These are phyloP conservation scores for Lagenidium sp. DNA, from an alignment of 352 stramenopile genomes.

Conservation along the genomic window DNA sequence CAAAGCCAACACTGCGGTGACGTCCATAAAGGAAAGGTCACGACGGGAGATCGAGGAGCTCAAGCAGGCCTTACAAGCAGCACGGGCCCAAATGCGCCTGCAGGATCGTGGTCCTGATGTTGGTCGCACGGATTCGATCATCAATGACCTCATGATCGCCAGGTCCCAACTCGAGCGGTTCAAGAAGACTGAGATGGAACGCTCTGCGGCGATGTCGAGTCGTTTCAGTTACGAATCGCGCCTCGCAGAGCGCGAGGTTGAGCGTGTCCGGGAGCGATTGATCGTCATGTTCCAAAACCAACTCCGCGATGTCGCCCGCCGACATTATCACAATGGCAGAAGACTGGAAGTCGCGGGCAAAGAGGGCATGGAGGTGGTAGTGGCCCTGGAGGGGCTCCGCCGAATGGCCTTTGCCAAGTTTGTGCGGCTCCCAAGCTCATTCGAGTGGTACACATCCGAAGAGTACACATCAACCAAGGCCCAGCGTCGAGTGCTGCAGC, in stretches of 20 bases:
- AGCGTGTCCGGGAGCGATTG: slow-evolving; percentile 35
- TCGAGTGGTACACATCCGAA: slow-evolving; percentile 40
- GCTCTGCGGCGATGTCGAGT: slow-evolving; percentile 24
- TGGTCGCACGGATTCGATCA: slow-evolving; percentile 32
- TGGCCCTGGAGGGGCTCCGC: slow-evolving; percentile 44
- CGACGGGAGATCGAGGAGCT: slow-evolving; percentile 36
- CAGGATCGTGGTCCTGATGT: slow-evolving; percentile 50
- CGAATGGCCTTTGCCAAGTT: slow-evolving; percentile 61
- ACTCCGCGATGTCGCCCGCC: slow-evolving; percentile 33
- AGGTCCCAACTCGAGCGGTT: slow-evolving; percentile 43
- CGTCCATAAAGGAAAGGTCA: slow-evolving; percentile 37
- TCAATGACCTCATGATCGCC: slow-evolving; percentile 26
- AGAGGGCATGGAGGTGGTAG: slow-evolving; percentile 19
- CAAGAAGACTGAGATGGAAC: slow-evolving; percentile 40
- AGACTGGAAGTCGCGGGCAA: too few species aligned
- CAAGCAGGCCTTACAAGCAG: slow-evolving; percentile 25
- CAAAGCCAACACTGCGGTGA: slow-evolving; percentile 31
- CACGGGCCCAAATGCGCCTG: slow-evolving; percentile 43
- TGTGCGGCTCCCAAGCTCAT: slow-evolving; percentile 36
- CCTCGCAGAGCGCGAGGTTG: slow-evolving; percentile 40
- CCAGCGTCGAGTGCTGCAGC: slow-evolving; percentile 29
- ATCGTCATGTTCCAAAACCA: slow-evolving; percentile 31
- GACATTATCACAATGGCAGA: slow-evolving; percentile 15
- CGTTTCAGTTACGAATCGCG: slow-evolving; percentile 46
- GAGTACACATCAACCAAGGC: slow-evolving; percentile 33